Base-by-base conservation (phyloP, 805 yeast genomes). In the Komagataella pastoris region DNA sequence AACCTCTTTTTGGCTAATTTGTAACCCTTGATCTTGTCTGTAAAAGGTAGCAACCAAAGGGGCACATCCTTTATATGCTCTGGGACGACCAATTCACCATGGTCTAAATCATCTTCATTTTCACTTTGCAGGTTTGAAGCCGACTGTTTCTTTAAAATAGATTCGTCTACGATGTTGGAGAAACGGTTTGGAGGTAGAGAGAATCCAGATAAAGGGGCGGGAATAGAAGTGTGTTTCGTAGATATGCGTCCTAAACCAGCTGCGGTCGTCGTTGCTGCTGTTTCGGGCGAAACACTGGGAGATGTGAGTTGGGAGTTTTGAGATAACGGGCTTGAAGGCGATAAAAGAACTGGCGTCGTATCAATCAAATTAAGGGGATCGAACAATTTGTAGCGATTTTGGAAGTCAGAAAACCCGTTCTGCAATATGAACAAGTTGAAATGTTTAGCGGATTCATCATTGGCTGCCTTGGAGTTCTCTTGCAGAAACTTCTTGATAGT, bases 121-220 rank as follows among this genome's bases (percentile, higher is more conserved):
- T 18, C 24, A 6, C 24, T 36, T 17, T 23, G 10, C 7, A 24
- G 21, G 14, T 10, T 19, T 6, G 48, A 44, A 14, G 14, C 8
- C n/a, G 52, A 40, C 50, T 17, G 51, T 53, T 24, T 59, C 55
- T 43, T 57, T 47, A 12, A 49, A 44, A 7, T 68, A 64, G 48
- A 65, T 51, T 47, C 54, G 53, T 52, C 70, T 61, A 10, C 59
- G 51, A 54, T 65, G 59, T 43, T 53, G 48, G 64, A 62, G 19
- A 67, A 70, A 68, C 3, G 71, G 65, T 3, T 70, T 65, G 4
- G 72, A 62, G 77, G 77, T 24, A 73, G 58, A 8, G 69, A 63
- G 57, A 73, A 72, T 1, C 76, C 75, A 0, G 74, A 65, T 21
- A 73, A 58, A 44, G 52, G 54, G 12, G 51, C 54, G 10, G 52